A percentile compares a stretch with the other conserved stretches of the same genome.
Evolutionary conservation across 2,329 filamentous ascomycete genomes (phyloP).

Genomic region (Tolypocladium endophyticum): DNA sequence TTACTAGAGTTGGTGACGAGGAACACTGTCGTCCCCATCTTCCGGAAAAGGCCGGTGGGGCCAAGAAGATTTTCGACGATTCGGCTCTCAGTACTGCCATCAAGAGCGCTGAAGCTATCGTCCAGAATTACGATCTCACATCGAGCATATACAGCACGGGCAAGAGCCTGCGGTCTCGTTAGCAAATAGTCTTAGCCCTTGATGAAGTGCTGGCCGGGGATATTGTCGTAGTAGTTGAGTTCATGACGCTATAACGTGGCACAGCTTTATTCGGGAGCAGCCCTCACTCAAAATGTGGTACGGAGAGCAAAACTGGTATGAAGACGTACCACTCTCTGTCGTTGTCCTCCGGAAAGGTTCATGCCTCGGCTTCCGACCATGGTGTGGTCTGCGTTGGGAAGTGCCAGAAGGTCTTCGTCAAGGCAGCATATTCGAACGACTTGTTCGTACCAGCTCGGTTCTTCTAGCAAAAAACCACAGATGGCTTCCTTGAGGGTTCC

Average conservation of each 20-base stretch:
- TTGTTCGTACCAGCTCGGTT: constrained; percentile 7
- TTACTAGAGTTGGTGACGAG: not conserved
- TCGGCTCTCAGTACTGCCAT: not conserved
- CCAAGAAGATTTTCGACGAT: not conserved
- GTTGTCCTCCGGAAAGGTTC: constrained; percentile 12
- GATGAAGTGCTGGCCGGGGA: not conserved
- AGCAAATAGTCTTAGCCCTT: not conserved
- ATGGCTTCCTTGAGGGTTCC: constrained; percentile 9
- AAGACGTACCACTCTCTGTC: constrained; percentile 12
- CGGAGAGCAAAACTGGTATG: not conserved
- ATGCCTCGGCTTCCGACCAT: constrained; percentile 8
- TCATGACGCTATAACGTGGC: not conserved
- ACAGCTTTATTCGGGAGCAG: not conserved
- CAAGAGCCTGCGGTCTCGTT: not conserved
- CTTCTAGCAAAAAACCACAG: constrained; percentile 2
- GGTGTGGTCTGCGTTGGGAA: constrained; percentile 11
- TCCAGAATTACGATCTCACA: not conserved
- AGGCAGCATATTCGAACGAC: constrained; percentile 10
- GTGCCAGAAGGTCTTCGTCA: not conserved
- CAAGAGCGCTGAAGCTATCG: not conserved
- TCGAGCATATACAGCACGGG: not conserved
- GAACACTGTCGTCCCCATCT: not conserved
- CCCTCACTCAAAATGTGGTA: not conserved
- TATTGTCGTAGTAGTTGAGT: not conserved
- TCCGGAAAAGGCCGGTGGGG: not conserved